A percentile compares a stretch with the other conserved stretches of the same genome.
Evolutionary conservation across 1,139 yeast genomes (phyloP).

Genomic region (Yamadazyma aaseri): DNA sequence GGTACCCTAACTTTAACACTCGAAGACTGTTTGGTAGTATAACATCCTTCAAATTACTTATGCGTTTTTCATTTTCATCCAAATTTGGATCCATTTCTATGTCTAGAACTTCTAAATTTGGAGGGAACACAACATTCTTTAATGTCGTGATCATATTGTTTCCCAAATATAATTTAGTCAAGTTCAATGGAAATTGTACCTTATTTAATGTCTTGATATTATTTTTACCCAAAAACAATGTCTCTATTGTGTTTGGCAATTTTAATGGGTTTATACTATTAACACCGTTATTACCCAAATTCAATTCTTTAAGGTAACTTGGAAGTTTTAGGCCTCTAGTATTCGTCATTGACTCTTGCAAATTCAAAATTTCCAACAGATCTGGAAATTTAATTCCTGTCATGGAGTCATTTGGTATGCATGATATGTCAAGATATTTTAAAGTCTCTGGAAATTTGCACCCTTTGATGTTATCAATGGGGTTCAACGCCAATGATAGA

Average conservation of each 20-base stretch:
- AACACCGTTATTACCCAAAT: conserved; percentile 43
- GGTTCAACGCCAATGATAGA: conserved; percentile 38
- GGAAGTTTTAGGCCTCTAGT: conserved; percentile 48
- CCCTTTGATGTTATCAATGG: conserved; percentile 45
- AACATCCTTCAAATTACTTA: conserved; percentile 45
- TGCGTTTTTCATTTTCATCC: conserved; percentile 43
- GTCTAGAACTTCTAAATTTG: conserved; percentile 38
- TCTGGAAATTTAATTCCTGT: conserved; percentile 49
- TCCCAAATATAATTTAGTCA: conserved; percentile 41
- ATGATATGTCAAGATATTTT: conserved; percentile 37
- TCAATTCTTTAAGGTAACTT: conserved; percentile 27
- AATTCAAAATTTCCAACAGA: conserved; percentile 33
- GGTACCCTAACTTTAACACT: conserved; percentile 40
- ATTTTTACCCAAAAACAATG: conserved; percentile 37
- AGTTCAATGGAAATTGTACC: conserved; percentile 38
- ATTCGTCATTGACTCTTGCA: conserved; percentile 48
- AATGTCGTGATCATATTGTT: conserved; percentile 45
- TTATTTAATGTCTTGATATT: conserved; percentile 48
- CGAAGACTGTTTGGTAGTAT: conserved; percentile 37
- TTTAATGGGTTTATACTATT: conserved; percentile 48
- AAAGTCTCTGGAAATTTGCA: conserved; percentile 41
- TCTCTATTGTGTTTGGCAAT: conserved; percentile 41
- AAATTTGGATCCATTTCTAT: conserved; percentile 44
- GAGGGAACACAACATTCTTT: conserved; percentile 44
- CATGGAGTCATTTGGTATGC: conserved; percentile 50